Evolutionary conservation across 2,329 filamentous ascomycete genomes (phyloP).

Genomic region (Botryotinia calthae): DNA sequence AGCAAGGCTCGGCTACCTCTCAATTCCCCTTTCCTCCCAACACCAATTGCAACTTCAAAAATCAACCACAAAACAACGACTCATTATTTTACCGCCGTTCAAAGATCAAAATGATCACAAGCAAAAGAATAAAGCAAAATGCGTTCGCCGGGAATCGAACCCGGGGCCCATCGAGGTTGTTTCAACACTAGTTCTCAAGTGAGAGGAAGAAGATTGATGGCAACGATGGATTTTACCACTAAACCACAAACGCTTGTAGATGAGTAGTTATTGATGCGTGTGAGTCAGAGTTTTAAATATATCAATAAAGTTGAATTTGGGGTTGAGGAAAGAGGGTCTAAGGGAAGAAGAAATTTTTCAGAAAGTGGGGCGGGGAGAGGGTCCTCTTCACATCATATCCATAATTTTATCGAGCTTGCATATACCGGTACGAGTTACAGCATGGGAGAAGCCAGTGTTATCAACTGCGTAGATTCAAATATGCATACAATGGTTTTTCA

Average conservation of each 20-base stretch:
- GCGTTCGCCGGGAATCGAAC: neutral
- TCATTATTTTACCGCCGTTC: neutral
- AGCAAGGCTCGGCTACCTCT: neutral
- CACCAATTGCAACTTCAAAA: neutral
- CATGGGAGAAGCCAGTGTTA: neutral
- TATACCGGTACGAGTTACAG: neutral
- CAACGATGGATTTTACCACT: constrained; percentile 26
- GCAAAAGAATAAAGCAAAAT: neutral
- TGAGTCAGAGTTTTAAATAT: neutral
- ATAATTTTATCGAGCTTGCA: neutral
- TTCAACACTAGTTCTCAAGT: neutral
- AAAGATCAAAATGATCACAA: neutral
- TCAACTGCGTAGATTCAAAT: neutral
- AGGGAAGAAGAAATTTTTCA: neutral
- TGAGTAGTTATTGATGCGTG: neutral
- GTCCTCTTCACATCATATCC: neutral
- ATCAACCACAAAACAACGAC: neutral
- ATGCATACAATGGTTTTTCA: neutral
- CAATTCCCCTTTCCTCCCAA: neutral
- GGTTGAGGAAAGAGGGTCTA: neutral
- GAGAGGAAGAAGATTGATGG: constrained; percentile 1
- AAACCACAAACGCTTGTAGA: constrained; percentile 24
- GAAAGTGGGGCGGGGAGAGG: neutral
- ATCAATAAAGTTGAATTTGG: neutral
- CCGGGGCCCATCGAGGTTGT: neutral